Evolutionary conservation across 192 early-diverging fungal genomes (phyloP).

Genomic region (Podila epicladia): DNA sequence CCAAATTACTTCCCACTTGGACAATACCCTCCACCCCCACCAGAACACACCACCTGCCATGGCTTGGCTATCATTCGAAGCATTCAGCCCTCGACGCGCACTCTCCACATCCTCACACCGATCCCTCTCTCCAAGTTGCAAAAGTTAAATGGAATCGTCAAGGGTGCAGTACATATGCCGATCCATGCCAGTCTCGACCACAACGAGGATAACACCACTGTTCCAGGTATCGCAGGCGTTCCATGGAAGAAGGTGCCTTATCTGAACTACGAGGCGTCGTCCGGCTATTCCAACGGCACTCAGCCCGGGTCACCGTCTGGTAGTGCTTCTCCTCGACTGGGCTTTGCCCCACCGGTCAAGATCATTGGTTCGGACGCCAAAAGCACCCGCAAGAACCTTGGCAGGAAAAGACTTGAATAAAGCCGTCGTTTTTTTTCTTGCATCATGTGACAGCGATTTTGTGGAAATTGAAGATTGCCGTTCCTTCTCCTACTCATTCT

Average conservation of each 20-base stretch:
- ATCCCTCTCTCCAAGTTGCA: constrained; percentile 43
- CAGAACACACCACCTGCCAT: constrained; percentile 64
- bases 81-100: constrained; percentile 64
- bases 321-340: constrained; percentile 14
- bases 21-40: constrained; percentile 53
- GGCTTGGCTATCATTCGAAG: constrained; percentile 74
- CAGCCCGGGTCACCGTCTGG: constrained; percentile 14
- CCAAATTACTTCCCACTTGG: constrained; percentile 57
- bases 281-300: constrained; percentile 4
- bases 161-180: constrained; percentile 64
- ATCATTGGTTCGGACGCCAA: constrained; percentile 48
- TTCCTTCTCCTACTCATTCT: neutral
- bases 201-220: constrained; percentile 25
- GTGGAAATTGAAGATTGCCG: too few species aligned
- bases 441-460: neutral
- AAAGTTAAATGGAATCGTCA: constrained; percentile 57
- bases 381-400: constrained; percentile 37
- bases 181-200: constrained; percentile 57
- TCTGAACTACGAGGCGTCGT: constrained; percentile 48
- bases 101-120: constrained; percentile 68
- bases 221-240: constrained; percentile 50
- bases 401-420: constrained; percentile 29
- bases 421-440: neutral
- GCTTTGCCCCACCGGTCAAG: constrained; percentile 20
- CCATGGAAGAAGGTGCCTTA: constrained; percentile 65